Base-by-base conservation (phyloP, 2,329 filamentous ascomycete species). In the Graphilbum fragrans region DNA sequence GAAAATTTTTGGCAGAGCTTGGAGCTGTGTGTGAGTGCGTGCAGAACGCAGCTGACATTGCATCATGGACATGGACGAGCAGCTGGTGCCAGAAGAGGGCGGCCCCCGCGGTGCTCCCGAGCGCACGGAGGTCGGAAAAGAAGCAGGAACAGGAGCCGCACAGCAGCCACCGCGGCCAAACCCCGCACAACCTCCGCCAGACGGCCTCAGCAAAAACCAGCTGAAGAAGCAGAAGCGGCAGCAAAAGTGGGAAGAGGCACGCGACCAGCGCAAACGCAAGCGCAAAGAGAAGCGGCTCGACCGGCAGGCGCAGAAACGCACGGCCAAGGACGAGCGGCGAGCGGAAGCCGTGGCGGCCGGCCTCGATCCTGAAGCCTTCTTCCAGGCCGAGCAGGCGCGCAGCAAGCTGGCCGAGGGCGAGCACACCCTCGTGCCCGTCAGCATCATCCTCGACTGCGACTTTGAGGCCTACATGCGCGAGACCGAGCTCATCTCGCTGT, bases 391-490 rank as follows among this genome's bases (percentile, higher is more conserved):
- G 57, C 55, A 55, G 63, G 47, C 52, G 46, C 7, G n/a, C n/a
- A 17, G 7, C 11, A 17, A 18, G n/a, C 36, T 49, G 45, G n/a
- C 36, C 21, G n/a, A 31, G 53, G 61, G 20, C 31, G 34, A 44
- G 29, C 46, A 45, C 36, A 38, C 32, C 16, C 43, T 50, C 68
- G 38, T 77, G 42, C 87, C 88, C 2, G 65, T 96, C 19, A 76
- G 85, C 0, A 66, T 98, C 49, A 69, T 98, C 45, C 66, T 98
- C 47, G 92, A 98, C 64, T 96, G 90, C 62, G 79, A 84, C 50
- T 98, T 93, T 57, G 88, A 98, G 58, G 69, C 83, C 34, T 74
- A 88, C 55, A 98, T 98, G 92, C 71, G 70, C 39, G 83, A 90
- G 31, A 82, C 83, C 51, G 92, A 98, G 62, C 68, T 84, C 23